Base-by-base conservation (phyloP, 2,329 filamentous ascomycete genomes). In the Cladosporium austrohemisphaericum region DNA sequence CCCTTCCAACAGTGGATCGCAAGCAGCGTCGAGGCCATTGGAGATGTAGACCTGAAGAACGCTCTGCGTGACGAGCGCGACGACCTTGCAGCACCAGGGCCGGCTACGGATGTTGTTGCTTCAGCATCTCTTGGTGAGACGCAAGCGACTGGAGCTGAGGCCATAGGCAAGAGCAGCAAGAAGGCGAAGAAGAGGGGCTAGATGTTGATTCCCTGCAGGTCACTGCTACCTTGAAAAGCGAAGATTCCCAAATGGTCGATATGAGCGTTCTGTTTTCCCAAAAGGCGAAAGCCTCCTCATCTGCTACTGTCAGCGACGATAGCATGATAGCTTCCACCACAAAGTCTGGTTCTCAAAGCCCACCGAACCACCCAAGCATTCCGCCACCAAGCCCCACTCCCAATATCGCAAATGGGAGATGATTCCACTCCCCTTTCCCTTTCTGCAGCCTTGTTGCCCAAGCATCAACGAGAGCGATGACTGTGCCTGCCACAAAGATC, bases 1-100 rank as follows among this genome's bases (percentile, higher is more conserved):
- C 87, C 88, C 5, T 91, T 93, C 70, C 88, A 93, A 76, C 79
- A 83, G 64, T 81, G 88, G 71, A 73, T 93, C 40, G 86, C 86
- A 9, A 77, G 77, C n/a, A 76, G 78, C 32, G 75, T 92, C 3
- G 79, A 83, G 1, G 64, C 78, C 25, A 77, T 92, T 53, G 86
- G 83, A 43, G 76, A 75, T 57, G 76, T 76, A 25, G 87, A 92
- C 60, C 78, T 83, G 20, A 70, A 70, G 51, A 76, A 74, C 37
- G 72, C 74, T 3, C 63, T 69, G 4, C 69, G 71, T 51, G 71
- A 73, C 16, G 56, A 63, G 50, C 52, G 56, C 28, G 60, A 62
- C 25, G 55, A 57, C 11, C 46, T 60, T 16, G 56, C 58, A 7
- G 52, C 56, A 8, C 58, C 60, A 7, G 46, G 44, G 4, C 16